These are phyloP conservation scores for Thalassiosira ordinaria DNA, from an alignment of 352 stramenopile species.

Conservation along the genomic window DNA sequence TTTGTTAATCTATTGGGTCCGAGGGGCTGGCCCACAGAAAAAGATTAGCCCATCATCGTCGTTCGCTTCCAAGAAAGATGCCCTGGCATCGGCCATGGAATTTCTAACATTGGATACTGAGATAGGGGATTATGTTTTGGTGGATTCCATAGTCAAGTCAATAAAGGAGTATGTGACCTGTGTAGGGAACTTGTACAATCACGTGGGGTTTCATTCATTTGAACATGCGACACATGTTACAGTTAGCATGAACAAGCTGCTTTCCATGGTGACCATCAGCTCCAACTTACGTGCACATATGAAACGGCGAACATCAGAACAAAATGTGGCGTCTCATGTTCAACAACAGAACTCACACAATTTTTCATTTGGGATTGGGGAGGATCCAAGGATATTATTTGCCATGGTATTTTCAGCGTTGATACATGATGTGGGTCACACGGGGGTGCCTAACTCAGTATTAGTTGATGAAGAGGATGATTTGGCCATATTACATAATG, in stretches of 20 bases:
- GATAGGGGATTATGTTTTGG: slow-evolving; percentile 44
- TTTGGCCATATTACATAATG: slow-evolving; percentile 82
- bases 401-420: slow-evolving; percentile 61
- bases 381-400: slow-evolving; percentile 52
- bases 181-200: slow-evolving; percentile 51
- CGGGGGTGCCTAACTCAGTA: slow-evolving; percentile 77
- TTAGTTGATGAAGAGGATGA: slow-evolving; percentile 77
- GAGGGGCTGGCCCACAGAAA: too few species aligned
- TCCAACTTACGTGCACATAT: slow-evolving; percentile 7
- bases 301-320: slow-evolving; percentile 18
- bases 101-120: slow-evolving; percentile 33
- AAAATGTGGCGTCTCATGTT: neutral
- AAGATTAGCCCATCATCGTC: neutral
- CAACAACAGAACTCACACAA: slow-evolving; percentile 5
- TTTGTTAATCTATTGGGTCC: slow-evolving; percentile 38
- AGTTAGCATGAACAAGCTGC: slow-evolving; percentile 68
- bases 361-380: slow-evolving; percentile 43
- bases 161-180: slow-evolving; percentile 39
- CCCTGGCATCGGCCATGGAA: neutral
- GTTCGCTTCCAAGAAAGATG: neutral
- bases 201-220: slow-evolving; percentile 66
- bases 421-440: slow-evolving; percentile 70
- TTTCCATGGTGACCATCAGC: slow-evolving; percentile 49
- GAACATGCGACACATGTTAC: slow-evolving; percentile 67
- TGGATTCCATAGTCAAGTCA: slow-evolving; percentile 32